Conservation (phyloP, 164 flowering plant species). For the Dillenia turbinata region DNA sequence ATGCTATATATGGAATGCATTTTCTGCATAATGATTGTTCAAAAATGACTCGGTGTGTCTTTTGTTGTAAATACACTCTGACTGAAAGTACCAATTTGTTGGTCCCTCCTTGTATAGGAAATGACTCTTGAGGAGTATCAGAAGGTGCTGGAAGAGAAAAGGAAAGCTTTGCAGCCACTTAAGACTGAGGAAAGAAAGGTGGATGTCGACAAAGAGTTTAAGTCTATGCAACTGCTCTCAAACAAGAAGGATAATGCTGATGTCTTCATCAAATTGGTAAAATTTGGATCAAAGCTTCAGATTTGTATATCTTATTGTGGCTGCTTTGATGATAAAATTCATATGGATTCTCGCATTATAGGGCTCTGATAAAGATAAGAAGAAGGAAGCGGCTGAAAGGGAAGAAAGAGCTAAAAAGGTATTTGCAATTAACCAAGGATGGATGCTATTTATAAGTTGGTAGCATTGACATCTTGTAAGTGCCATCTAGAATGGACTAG, state of each 20-base stretch:
- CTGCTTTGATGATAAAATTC: slow-evolving; percentile 1
- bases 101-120: slow-evolving; percentile 31
- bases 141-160: slow-evolving; percentile 60
- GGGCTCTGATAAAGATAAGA: slow-evolving; percentile 37
- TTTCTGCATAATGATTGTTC: no score
- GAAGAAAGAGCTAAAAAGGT: slow-evolving; percentile 27
- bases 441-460: no score
- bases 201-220: slow-evolving; percentile 28
- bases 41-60: not conserved
- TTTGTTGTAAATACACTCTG: not conserved
- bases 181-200: slow-evolving; percentile 46
- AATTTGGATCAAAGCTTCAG: not conserved
- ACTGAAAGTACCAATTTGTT: not conserved
- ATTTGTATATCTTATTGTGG: no score
- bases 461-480: no score
- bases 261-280: slow-evolving; percentile 45
- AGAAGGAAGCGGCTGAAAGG: slow-evolving; percentile 29
- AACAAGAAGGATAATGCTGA: slow-evolving; percentile 48
- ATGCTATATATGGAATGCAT: no score
- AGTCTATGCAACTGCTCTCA: slow-evolving; percentile 48
- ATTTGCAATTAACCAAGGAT: no score
- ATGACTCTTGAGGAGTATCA: slow-evolving; percentile 83
- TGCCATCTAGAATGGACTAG: no score
- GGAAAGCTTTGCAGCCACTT: slow-evolving; percentile 45
- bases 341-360: not conserved